Evolutionary conservation across 2,329 filamentous ascomycete genomes (phyloP).

Genomic region (Colletotrichum caudatum): DNA sequence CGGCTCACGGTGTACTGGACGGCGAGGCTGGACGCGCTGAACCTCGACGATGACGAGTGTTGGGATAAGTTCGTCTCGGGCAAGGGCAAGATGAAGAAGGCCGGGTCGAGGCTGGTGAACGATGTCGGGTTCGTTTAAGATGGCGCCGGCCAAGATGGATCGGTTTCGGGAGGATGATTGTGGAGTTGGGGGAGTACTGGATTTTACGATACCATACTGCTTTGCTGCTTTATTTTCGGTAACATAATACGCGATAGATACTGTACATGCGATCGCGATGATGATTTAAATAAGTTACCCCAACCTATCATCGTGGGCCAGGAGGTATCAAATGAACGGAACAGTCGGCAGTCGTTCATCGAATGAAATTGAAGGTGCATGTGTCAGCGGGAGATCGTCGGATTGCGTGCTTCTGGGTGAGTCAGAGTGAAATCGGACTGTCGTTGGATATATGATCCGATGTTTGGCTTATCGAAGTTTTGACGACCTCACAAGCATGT

Average conservation of each 20-base stretch:
- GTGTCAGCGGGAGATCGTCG: slow-evolving; percentile 4
- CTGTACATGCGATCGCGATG: neutral
- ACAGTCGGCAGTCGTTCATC: neutral
- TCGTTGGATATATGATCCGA: neutral
- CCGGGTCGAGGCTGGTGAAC: neutral
- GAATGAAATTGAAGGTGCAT: neutral
- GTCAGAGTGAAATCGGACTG: neutral
- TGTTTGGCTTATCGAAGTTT: neutral
- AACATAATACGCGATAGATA: neutral
- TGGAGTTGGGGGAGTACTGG: neutral
- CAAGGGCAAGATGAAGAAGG: slow-evolving; percentile 3
- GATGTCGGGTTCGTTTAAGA: neutral
- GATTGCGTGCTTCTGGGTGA: slow-evolving; percentile 3
- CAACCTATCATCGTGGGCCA: neutral
- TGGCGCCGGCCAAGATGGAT: neutral
- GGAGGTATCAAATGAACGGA: neutral
- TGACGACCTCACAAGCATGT: neutral
- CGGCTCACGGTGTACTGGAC: slow-evolving; percentile 45
- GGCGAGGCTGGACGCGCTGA: neutral
- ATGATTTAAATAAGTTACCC: neutral
- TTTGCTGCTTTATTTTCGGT: neutral
- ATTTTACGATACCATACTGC: neutral
- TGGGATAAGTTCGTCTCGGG: slow-evolving; percentile 14
- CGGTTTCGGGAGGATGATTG: neutral
- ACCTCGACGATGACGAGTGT: slow-evolving; percentile 7